Base-by-base conservation (phyloP, 2,329 filamentous ascomycete genomes). In the Microcera coccophila region DNA sequence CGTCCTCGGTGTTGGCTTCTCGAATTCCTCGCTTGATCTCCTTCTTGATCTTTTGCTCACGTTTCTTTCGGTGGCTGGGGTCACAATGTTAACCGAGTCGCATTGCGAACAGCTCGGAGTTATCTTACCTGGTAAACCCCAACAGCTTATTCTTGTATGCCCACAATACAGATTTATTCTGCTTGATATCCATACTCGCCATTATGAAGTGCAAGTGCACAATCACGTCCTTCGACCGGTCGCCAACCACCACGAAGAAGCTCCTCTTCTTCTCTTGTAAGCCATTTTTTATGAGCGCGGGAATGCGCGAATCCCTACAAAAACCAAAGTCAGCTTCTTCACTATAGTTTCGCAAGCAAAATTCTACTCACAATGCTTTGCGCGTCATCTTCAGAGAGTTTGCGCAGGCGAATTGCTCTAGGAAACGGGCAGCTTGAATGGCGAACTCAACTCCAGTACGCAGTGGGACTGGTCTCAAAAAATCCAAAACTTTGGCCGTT, bases 121-220 rank as follows among this genome's bases (percentile, higher is more conserved):
- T 21, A 34, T 41, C 58, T 39, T 55, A 79, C 78, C 78, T 90
- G 22, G 89, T 94, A 65, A 97, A 97, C 38, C 90, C 90, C 22
- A 98, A 74, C 10, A 98, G 78, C 68, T 98, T 93, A 66, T 94
- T 95, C 76, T 97, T 97, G 74, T 98, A 98, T 16, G 93, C 91
- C 93, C 93, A 98, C 10, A 98, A 74, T 3, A 98, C 90, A 11
- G 87, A 93, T 68, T 97, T 97, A 72, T 72, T 72, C 66, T 95
- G 82, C 70, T 94, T 95, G 52, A 96, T 81, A 63, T 95, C 88
- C 62, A 87, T 84, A 57, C 81, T 86, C 38, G 90, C 85, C 75
- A 96, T 87, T 61, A 98, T 94, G 62, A 93, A 90, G 70, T 97
- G 90, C 46, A 78, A 77, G 63, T 96, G 83, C 54, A 97, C 90